Base-by-base conservation (phyloP, 345 rosid genomes). In the Pugionium dolabratum region DNA sequence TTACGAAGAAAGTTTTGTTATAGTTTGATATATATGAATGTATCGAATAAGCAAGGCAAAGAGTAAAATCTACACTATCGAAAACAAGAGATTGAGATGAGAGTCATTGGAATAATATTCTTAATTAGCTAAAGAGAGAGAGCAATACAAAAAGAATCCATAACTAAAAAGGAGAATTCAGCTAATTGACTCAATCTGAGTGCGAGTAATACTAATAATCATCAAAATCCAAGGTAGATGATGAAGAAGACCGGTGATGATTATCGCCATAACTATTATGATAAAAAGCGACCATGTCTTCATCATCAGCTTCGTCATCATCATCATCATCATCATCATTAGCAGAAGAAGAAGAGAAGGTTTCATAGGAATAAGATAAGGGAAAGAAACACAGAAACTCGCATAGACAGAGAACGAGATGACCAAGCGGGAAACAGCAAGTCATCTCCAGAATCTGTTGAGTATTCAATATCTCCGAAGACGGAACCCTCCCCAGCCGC, bases 401-500 rank as follows among this genome's bases (percentile, higher is more conserved):
- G 88, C 85, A 80, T 55, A 86, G 40, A 56, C 66, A 80, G 43
- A 79, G 79, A 68, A 79, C 62, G 54, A 88, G 70, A 66, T 81
- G 86, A 59, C 84, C 81, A 55, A 86, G 75, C 30, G 92, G 96
- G 70, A 86, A 59, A 73, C 90, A 83, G 69, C 86, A 88, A 34
- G 36, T 34, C 36, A 34, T 34, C 36, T 34, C 36, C 36, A 34
- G 3, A 48, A 88, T 72, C 82, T 83, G 83, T 25, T 54, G 78
- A 43, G 77, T 66, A 72, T 61, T 78, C 34, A 84, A 6, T 7
- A 82, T 79, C 11, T 85, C 85, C 39, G 67, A 72, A 6, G 71
- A 54, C 7, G 79, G 74, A 40, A 85, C 57, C 78, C 87, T 67
- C 2, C 70, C 74, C 36, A 75, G 35, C 67, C 67, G 58, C 54